A percentile compares a stretch with the other conserved stretches of the same genome.
Evolutionary conservation across 2,329 filamentous ascomycete genomes (phyloP).

Genomic region (Zymoseptoria passerinii): DNA sequence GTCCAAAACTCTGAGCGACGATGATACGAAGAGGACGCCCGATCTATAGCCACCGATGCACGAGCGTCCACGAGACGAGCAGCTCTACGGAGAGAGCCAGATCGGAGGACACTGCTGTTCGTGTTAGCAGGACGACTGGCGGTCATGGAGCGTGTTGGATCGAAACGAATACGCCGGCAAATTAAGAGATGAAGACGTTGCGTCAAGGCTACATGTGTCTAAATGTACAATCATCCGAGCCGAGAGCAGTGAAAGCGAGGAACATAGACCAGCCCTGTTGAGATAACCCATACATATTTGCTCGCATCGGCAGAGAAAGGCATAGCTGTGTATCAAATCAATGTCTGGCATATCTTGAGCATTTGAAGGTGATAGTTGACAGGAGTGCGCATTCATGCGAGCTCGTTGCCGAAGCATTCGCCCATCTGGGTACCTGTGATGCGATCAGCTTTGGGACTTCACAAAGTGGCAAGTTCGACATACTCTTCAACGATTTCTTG

Average conservation of each 20-base stretch:
- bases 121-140: too few relatives aligned
- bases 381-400: conserved; percentile 1
- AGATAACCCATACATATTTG: neutral
- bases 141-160: neutral
- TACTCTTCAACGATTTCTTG: conserved; percentile 17
- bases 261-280: neutral
- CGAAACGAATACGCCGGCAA: neutral
- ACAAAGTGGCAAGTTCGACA: neutral
- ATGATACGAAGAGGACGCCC: neutral
- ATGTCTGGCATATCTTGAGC: neutral
- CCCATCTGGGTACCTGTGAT: conserved; percentile 15
- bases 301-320: neutral
- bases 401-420: conserved; percentile 22
- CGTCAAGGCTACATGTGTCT: neutral
- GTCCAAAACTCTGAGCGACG: neutral
- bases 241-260: neutral
- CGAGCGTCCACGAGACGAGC: neutral
- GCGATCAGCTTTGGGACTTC: conserved; percentile 1
- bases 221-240: neutral
- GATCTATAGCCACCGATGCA: neutral
- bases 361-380: neutral
- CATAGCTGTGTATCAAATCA: neutral
- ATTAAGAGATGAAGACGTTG: neutral
- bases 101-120: neutral
- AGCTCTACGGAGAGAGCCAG: neutral